phyloP scores from a whole-genome alignment of 73 alveolate species.

The Paramecium caudatum region DNA sequence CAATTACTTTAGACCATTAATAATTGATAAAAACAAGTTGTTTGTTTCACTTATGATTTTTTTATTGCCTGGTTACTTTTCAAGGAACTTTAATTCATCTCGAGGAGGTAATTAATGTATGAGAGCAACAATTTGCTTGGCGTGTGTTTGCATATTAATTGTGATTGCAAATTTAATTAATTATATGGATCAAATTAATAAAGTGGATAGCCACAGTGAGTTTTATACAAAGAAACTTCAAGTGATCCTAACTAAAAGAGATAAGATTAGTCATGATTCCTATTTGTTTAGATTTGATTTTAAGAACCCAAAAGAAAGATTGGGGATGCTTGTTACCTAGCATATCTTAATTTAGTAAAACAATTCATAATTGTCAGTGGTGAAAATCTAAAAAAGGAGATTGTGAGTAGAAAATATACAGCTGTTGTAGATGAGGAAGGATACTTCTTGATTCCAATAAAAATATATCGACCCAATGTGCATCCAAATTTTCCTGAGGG shows the following conservation, averaged over 20 bases:
- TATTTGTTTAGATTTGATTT: slow-evolving; percentile 81
- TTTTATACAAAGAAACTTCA: slow-evolving; percentile 56
- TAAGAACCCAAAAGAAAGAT: slow-evolving; percentile 78
- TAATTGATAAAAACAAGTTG: neutral
- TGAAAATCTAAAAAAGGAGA: slow-evolving; percentile 80
- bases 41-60: neutral
- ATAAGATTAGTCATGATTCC: slow-evolving; percentile 77
- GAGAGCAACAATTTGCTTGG: slow-evolving; percentile 16
- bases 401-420: slow-evolving; percentile 82
- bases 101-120: neutral
- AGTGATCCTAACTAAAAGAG: slow-evolving; percentile 71
- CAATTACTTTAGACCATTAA: neutral
- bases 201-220: slow-evolving; percentile 38
- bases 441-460: slow-evolving; percentile 79
- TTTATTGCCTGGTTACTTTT: slow-evolving; percentile 42
- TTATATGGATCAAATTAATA: no score
- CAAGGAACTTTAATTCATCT: slow-evolving; percentile 45
- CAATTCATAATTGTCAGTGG: slow-evolving; percentile 73
- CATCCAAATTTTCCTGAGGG: slow-evolving; percentile 91
- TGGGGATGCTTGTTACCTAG: slow-evolving; percentile 83
- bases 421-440: slow-evolving; percentile 78
- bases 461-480: slow-evolving; percentile 82
- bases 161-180: slow-evolving; percentile 51
- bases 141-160: slow-evolving; percentile 62
- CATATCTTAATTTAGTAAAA: slow-evolving; percentile 79